Conservation (phyloP, 352 stramenopile species). For the Globisporangium camurandrum region DNA sequence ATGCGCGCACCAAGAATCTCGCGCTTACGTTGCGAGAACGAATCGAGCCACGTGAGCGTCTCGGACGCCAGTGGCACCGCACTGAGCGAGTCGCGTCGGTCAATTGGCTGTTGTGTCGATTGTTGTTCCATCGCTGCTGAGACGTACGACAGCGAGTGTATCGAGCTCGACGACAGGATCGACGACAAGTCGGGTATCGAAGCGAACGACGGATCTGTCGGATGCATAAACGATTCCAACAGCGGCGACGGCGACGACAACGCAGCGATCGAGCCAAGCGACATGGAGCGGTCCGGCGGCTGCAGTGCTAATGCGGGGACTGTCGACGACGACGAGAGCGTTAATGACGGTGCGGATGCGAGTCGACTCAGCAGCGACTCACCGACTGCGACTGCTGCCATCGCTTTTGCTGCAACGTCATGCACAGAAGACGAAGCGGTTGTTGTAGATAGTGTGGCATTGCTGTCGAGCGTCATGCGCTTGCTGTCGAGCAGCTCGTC, state of each 20-base stretch:
- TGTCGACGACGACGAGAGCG: conserved; percentile 2
- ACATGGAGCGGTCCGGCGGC: no score
- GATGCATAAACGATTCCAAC: neutral
- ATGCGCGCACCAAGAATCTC: conserved; percentile 42
- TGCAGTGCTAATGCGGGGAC: neutral
- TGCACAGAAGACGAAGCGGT: neutral
- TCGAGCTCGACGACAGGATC: conserved; percentile 2
- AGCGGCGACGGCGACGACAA: neutral
- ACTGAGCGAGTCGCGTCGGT: conserved; percentile 13
- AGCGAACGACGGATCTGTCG: neutral
- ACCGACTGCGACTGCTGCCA: conserved; percentile 19
- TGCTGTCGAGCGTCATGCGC: no score
- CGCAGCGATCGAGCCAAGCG: conserved; percentile 1
- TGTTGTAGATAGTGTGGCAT: conserved; percentile 2
- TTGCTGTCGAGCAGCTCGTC: no score
- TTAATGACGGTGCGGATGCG: conserved; percentile 8
- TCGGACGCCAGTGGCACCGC: conserved; percentile 20
- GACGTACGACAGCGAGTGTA: neutral
- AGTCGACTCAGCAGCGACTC: conserved; percentile 29
- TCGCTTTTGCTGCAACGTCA: conserved; percentile 13
- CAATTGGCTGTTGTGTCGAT: neutral
- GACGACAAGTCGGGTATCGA: conserved; percentile 6
- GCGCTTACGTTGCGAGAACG: conserved; percentile 55
- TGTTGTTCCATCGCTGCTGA: neutral
- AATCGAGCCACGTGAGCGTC: conserved; percentile 52